Evolutionary conservation across 2,329 filamentous ascomycete genomes (phyloP).

Genomic region (Pestalotiopsis sp.): DNA sequence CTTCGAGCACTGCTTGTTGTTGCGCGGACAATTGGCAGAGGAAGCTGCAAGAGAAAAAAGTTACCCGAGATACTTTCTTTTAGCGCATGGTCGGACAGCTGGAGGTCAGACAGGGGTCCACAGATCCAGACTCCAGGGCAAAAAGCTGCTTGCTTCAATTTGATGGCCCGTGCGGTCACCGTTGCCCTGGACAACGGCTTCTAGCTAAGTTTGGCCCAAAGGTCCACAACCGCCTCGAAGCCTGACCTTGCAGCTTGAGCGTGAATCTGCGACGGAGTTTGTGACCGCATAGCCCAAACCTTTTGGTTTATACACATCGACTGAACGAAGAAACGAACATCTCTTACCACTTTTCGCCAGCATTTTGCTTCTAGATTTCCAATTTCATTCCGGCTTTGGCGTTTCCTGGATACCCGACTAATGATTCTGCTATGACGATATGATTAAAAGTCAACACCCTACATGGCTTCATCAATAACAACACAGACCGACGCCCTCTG

Average conservation of each 20-base stretch:
- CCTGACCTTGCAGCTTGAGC: background rate
- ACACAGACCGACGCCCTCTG: slow-evolving; percentile 54
- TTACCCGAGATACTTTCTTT: background rate
- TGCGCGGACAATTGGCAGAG: background rate
- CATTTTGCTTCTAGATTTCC: background rate
- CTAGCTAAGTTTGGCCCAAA: slow-evolving; percentile 11
- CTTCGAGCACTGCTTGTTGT: background rate
- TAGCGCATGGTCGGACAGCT: background rate
- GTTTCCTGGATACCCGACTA: slow-evolving; percentile 22
- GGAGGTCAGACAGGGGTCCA: background rate
- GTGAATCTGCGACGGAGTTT: background rate
- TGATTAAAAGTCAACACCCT: slow-evolving; percentile 28
- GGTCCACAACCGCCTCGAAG: background rate
- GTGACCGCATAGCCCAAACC: background rate
- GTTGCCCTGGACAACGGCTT: slow-evolving; percentile 16
- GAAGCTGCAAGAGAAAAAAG: background rate
- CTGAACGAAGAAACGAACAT: background rate
- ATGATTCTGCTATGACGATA: slow-evolving; percentile 26
- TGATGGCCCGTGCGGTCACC: background rate
- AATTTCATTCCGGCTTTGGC: background rate
- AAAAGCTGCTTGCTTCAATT: background rate
- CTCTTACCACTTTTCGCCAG: background rate
- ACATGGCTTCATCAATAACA: slow-evolving; percentile 45
- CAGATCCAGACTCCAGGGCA: background rate
- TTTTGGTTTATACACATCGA: background rate